These are phyloP conservation scores for Agastache rugosa DNA, from an alignment of 257 asterid species.

Conservation along the genomic window DNA sequence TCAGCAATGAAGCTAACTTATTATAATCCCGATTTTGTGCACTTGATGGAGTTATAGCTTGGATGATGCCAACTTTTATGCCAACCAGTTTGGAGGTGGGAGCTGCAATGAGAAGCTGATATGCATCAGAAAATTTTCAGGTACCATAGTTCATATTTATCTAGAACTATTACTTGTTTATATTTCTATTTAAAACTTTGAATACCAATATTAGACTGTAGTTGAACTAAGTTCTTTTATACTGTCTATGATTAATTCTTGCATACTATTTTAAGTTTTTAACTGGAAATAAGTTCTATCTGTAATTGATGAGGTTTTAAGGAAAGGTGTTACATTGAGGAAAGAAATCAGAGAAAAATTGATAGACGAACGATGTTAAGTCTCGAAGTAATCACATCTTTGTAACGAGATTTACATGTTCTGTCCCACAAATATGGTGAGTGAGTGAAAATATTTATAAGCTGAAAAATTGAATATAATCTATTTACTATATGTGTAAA, in stretches of 20 bases:
- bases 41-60: slow-evolving; percentile 41
- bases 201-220: background rate
- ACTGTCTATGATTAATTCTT: background rate
- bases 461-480: background rate
- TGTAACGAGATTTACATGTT: no score
- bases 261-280: background rate
- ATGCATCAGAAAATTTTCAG: background rate
- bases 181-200: background rate
- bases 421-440: no score
- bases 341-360: background rate
- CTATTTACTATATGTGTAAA: background rate
- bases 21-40: slow-evolving; percentile 44
- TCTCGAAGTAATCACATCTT: background rate
- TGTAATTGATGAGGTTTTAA: background rate
- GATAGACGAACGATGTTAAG: background rate
- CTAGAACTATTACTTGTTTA: background rate
- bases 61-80: background rate
- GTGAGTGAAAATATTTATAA: background rate
- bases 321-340: background rate
- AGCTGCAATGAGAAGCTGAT: background rate
- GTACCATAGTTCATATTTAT: background rate
- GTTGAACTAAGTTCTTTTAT: background rate
- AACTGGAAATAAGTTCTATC: background rate
- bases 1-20: slow-evolving; percentile 51
- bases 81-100: background rate